Percentiles rank a stretch among this genome's conserved stretches.
phyloP scores from a whole-genome alignment of 2,329 filamentous ascomycete species.

The Apiospora sp. region DNA sequence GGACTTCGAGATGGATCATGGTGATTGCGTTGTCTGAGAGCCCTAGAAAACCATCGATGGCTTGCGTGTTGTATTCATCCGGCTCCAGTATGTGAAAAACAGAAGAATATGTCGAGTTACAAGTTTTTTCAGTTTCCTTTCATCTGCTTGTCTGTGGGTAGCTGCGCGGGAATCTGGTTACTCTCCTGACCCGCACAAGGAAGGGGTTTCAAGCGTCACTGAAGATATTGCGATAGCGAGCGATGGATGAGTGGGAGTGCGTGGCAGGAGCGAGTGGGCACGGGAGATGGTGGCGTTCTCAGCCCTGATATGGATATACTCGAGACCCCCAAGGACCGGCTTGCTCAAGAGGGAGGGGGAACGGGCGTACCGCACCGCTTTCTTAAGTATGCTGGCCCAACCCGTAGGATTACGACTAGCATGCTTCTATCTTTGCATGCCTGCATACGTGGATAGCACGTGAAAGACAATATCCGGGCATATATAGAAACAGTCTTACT shows the following conservation, averaged over 20 bases:
- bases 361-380: neutral
- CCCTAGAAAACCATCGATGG: neutral
- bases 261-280: too few relatives aligned
- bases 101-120: neutral
- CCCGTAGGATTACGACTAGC: neutral
- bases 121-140: neutral
- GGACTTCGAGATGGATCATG: conserved; percentile 23
- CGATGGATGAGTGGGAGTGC: too few relatives aligned
- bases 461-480: neutral
- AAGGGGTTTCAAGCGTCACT: neutral
- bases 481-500: neutral
- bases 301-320: neutral
- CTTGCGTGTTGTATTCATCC: neutral
- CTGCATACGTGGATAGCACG: neutral
- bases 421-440: neutral
- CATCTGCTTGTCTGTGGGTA: neutral
- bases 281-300: neutral
- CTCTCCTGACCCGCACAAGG: neutral
- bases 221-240: too few relatives aligned
- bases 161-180: neutral
- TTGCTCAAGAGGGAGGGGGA: neutral
- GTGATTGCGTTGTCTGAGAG: neutral
- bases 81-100: neutral
- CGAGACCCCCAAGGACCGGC: neutral
- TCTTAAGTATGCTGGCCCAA: neutral